Base-by-base conservation (phyloP, 2,329 filamentous ascomycete genomes). In the Fusarium virguliforme region DNA sequence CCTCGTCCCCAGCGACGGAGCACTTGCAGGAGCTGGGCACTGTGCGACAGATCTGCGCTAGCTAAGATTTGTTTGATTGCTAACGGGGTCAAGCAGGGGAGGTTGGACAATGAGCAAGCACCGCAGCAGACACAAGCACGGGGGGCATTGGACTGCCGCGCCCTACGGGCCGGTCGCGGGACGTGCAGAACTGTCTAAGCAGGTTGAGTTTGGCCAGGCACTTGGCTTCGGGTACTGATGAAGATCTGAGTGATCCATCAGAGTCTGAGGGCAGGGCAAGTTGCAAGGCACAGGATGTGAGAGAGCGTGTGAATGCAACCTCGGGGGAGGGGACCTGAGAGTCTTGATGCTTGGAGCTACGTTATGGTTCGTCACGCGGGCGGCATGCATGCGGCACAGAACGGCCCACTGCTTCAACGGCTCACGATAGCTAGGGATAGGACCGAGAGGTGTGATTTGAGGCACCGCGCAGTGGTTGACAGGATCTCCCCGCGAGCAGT, bases 1-100 rank as follows among this genome's bases (percentile, higher is more conserved):
- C 60, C 65, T 63, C 62, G 67, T 73, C 70, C 60, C 68, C 38
- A 71, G 63, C 50, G 50, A 54, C 18, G 30, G 30, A 35, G 26
- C 43, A 37, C 55, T 35, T 56, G 60, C 62, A 51, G 58, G 63
- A 34, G 62, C 56, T 46, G 62, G 51, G 68, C 67, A 76, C 68
- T 73, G 74, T 75, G 74, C 70, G 54, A 76, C 74, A 76, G 74
- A 75, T 75, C 72, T 76, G 53, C 74, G 71, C 74, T 75, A 75
- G 64, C 63, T 69, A 73, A 75, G 62, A 75, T 75, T 75, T 74
- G 74, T 75, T 75, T 74, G 74, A 76, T 74, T 76, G 68, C 54
- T 67, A 72, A 76, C 67, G 50, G 58, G 68, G 63, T 41, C 61
- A 57, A 62, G 55, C 55, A 67, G 54, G 64, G 64, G 53, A 73